Evolutionary conservation across 495 filamentous ascomycete species (phyloP).

Genomic region (Neurospora terricola): DNA sequence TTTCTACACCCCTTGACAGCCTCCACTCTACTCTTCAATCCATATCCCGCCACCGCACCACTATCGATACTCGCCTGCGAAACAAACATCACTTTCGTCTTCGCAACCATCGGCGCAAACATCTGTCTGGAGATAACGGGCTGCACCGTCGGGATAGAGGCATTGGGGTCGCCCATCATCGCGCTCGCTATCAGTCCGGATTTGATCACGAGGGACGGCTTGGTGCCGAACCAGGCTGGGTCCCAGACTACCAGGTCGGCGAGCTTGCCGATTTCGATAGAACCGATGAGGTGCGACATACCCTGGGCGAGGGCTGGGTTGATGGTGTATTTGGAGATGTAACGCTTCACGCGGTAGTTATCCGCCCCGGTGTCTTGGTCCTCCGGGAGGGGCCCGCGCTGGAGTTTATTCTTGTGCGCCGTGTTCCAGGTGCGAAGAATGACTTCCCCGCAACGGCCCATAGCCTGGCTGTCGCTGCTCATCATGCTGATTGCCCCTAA

Average conservation of each 20-base stretch:
- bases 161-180: slow-evolving; percentile 96
- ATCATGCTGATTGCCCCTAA: slow-evolving; percentile 97
- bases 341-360: slow-evolving; percentile 88
- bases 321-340: slow-evolving; percentile 95
- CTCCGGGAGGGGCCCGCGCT: slow-evolving; percentile 66
- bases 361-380: slow-evolving; percentile 78
- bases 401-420: slow-evolving; percentile 92
- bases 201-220: slow-evolving; percentile 78
- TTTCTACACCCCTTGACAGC: slow-evolving; percentile 69
- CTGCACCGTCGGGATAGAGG: slow-evolving; percentile 82
- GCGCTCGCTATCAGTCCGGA: slow-evolving; percentile 77
- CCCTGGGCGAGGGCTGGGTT: slow-evolving; percentile 93
- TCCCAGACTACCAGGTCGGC: slow-evolving; percentile 90
- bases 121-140: slow-evolving; percentile 80
- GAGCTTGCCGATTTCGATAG: slow-evolving; percentile 80
- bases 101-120: slow-evolving; percentile 69
- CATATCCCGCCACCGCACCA: slow-evolving; percentile 59
- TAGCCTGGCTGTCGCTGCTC: slow-evolving; percentile 92
- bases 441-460: slow-evolving; percentile 95
- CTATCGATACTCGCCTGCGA: slow-evolving; percentile 57
- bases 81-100: slow-evolving; percentile 73
- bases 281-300: slow-evolving; percentile 83
- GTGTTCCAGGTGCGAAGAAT: slow-evolving; percentile 95
- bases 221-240: slow-evolving; percentile 77
- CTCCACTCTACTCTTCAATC: slow-evolving; percentile 71